Base-by-base conservation (phyloP, 768 basidiomycete genomes). In the Pleurotus djamor region DNA sequence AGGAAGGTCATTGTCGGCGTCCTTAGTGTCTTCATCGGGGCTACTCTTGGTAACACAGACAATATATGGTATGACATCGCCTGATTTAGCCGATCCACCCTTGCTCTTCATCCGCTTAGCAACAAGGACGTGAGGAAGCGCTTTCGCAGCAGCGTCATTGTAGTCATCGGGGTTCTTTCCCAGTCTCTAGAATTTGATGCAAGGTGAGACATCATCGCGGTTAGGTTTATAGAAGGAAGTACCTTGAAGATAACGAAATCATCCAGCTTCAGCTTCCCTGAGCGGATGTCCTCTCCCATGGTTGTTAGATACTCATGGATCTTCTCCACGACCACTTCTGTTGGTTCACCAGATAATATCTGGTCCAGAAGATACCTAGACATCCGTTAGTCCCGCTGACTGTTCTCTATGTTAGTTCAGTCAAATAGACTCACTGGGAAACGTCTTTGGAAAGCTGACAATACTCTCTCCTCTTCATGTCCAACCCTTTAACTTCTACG, bases 381-480 rank as follows among this genome's bases (percentile, higher is more conserved):
- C 21, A 28, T 28, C 21, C 21, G 21, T 28, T 28, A 28, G 21
- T 28, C 21, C 21, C 3, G 21, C 12, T 38, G 41, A 2, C 35
- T 5, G 47, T 59, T 64, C 57, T 32, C 55, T 44, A 3, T 34
- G 51, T 4, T 17, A 17, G 8, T 13, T 35, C 52, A 8, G 12
- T 35, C 16, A n/a, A 16, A 33, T 32, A 21, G 34, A 79, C 94
- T 64, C 65, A 98, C 94, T 91, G 89, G 0, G 96, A 98, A 35
- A 94, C 89, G 43, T 84, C 86, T 75, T 99, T 99, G 1, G 96
- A 98, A 56, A 99, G 73, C 0, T 83, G 82, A 62, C 91, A 96
- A 71, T 94, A 99, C 71, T 99, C 97, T 79, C 97, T 80, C 48
- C 97, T 87, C 73, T 98, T 98, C 97, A 99, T 98, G 74, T 99